Base-by-base conservation (phyloP, 768 basidiomycete species). In the Gloeostereum incarnatum region DNA sequence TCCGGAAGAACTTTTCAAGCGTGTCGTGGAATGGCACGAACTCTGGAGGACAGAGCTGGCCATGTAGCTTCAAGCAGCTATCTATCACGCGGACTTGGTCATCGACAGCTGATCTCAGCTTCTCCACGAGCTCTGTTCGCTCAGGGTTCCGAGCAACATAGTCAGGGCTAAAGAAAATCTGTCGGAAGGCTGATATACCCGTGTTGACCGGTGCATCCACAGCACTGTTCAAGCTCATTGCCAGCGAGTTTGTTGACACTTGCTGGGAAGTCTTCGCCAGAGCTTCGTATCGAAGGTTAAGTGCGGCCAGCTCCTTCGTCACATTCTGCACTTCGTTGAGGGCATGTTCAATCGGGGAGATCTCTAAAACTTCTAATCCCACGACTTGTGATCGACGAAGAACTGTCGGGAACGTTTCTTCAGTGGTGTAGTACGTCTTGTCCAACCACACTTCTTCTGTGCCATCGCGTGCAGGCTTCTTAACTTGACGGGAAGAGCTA, bases 1-100 rank as follows among this genome's bases (percentile, higher is more conserved):
- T 86, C 39, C 66, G 73, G 67, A 89, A 91, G 58, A 91, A 83
- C 44, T 73, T 79, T 54, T 87, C 81, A 31, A 98, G 66, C 0
- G 89, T 90, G 42, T 82, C 80, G 53, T 98, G 93, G 71, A 97
- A 97, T 4, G 79, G 73, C n/a, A 83, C 62, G 72, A 96, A 94
- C 55, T 92, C 90, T 9, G 77, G 72, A 0, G 87, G 76, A 53
- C 90, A 92, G 21, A 94, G 61, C 31, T 77, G 69, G 2, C 78
- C 79, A 53, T 98, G 92, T 4, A 97, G 69, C 48, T 75, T 77
- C 38, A 97, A 68, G 52, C 89, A 92, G 38, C 73, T 76, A 45
- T 91, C 84, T 35, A 97, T 84, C 35, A 82, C 74, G 31, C 80
- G 77, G 23, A 84, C 78, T 78, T 90, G 47, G 47, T 89, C 84